Conservation (phyloP, 2,329 filamentous ascomycete genomes). For the Orbilia quercus region DNA sequence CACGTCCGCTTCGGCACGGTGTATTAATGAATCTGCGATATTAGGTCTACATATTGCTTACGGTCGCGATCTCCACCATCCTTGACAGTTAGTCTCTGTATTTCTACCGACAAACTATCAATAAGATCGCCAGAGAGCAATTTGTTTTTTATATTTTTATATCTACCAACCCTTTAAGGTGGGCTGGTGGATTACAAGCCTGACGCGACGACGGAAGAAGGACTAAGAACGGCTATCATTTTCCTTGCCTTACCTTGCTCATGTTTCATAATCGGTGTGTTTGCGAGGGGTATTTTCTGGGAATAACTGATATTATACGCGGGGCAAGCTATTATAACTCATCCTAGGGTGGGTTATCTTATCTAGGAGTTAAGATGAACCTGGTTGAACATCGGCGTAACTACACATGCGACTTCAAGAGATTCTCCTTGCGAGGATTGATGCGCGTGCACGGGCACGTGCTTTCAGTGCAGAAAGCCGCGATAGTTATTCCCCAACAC, state of each 20-base stretch:
- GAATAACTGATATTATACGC: constrained; percentile 8
- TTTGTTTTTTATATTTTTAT: constrained; percentile 2
- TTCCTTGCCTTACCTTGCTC: neutral
- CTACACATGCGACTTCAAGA: neutral
- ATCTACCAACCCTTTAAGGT: no score
- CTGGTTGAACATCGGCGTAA: neutral
- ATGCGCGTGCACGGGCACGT: no score
- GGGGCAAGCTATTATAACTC: constrained; percentile 33
- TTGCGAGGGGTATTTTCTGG: neutral
- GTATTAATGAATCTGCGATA: constrained; percentile 21
- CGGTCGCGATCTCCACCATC: neutral
- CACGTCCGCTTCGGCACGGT: constrained; percentile 30
- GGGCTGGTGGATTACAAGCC: no score
- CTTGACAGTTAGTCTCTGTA: constrained; percentile 6
- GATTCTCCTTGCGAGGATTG: neutral
- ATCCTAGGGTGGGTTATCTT: constrained; percentile 10
- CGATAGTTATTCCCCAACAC: no score
- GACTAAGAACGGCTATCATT: no score
- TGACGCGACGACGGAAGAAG: no score
- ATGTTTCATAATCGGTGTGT: constrained; percentile 22
- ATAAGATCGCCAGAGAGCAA: constrained; percentile 31
- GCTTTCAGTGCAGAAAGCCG: no score
- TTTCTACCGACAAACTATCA: constrained; percentile 26
- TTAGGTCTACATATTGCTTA: constrained; percentile 5
- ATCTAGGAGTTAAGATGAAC: constrained; percentile 3